Base-by-base conservation (phyloP, 108 stramenopile genomes). In the Nannochloropsis salina region DNA sequence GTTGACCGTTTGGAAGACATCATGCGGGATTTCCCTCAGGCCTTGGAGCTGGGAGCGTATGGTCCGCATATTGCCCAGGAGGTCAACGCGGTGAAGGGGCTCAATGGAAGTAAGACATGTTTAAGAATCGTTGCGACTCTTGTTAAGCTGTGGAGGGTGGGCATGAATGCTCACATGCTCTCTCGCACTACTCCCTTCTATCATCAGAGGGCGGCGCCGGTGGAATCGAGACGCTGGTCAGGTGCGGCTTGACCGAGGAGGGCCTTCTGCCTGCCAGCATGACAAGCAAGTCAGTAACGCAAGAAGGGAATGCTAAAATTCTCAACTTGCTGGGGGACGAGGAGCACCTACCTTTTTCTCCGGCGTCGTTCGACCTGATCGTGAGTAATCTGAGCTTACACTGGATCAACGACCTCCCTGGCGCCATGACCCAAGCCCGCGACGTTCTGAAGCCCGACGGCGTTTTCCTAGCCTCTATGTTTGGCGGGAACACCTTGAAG, bases 401-500 rank as follows among this genome's bases (percentile, higher is more conserved):
- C 85, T 99, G 98, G 98, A 91, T 97, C 80, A 98, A 98, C 86
- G 95, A 98, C 87, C 89, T 99, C 10, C 96, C 95, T 11, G 80
- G 86, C 45, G 51, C 95, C 42, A 91, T 98, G 44, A 80, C 80
- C 12, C 95, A 90, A 97, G 22, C 40, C 20, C 21, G 41, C 85
- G 90, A 95, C 42, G 94, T 94, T 0, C 87, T 99, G 9, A 96
- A 97, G 90, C 98, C 99, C 2, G 96, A 99, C 87, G 99, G 99
- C 5, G 96, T 96, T 82, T 94, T 99, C 86, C 90, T 99, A 82
- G 96, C 95, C 45, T 92, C 96, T 21, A 94, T 99, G 91, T 92
- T 97, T 11, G 99, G 99, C 9, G 98, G 97, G 42, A 90, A 92
- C 40, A 98, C 98, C 9, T 88, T 98, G 6, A 92, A 95, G 5